These are phyloP conservation scores for Oryza longistaminata DNA, from an alignment of 176 grass and related monocot genomes.

Conservation along the genomic window DNA sequence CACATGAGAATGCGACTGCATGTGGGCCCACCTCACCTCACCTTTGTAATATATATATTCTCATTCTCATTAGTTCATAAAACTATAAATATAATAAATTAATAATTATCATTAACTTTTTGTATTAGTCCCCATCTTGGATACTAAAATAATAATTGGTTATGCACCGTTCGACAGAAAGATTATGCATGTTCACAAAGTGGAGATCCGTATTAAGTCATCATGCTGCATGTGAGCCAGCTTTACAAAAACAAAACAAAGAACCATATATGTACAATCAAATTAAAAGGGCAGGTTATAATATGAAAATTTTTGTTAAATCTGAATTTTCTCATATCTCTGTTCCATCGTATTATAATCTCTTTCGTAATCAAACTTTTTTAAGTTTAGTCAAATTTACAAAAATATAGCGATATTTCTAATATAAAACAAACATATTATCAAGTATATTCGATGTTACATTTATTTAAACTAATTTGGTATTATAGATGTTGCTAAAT, in stretches of 20 bases:
- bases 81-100: neutral
- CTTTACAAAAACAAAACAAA: neutral
- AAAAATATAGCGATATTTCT: too few species aligned
- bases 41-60: neutral
- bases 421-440: too few species aligned
- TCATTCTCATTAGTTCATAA: neutral
- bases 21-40: neutral
- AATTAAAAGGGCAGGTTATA: too few species aligned
- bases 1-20: conserved; percentile 6
- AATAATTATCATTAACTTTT: neutral
- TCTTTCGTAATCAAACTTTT: too few species aligned
- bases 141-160: neutral
- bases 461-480: too few species aligned
- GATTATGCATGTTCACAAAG: conserved; percentile 19
- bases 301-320: too few species aligned
- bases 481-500: too few species aligned
- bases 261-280: too few species aligned
- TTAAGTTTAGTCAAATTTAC: too few species aligned
- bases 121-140: neutral
- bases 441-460: too few species aligned
- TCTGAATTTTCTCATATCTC: neutral
- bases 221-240: neutral
- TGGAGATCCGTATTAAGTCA: conserved; percentile 10
- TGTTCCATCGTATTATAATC: too few species aligned
- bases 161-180: neutral